Evolutionary conservation across 2,329 filamentous ascomycete species (phyloP), one percentile per base, ranked within the genome.

Genomic region (Lachnellula hyalina): DNA sequence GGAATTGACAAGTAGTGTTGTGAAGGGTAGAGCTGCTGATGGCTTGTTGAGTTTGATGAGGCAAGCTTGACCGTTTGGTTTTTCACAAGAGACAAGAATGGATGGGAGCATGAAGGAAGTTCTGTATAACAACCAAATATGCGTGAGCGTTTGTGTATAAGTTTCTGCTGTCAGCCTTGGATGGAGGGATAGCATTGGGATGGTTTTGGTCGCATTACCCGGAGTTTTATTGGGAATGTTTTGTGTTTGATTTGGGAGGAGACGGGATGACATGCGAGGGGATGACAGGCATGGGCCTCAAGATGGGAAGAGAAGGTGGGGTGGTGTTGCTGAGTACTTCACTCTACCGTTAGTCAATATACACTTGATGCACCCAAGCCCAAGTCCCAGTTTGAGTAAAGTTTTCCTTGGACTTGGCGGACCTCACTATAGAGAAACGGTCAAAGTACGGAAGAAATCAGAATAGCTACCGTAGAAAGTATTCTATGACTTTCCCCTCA

Each of bases 21-120:
- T 77, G 38, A 75, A 74, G 54, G 78, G 75, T 4, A 72, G 75
- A 45, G 80, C 79, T 8, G 79, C 75, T 12, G 77, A 75, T 63
- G 80, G 77, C 7, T 64, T 85, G 61, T 62, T 83, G 57, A 77
- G 61, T 46, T 53, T 65, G 53, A 64, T 60, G 57, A 49, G 53
- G 15, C 36, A 50, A 5, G n/a, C 12, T 44, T 21, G 41, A 21
- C 19, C n/a, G 25, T 19, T 11, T 23, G 5, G 41, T 44, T 44
- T 19, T 11, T 21, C 8, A 6, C 14, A 1, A 9, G 23, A 2
- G 17, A 5, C 9, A n/a, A 44, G 5, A 44, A 44, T 21, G 41
- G 19, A 44, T 17, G 41, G 19, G 17, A 17, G 41, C 17, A 44
- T 40, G n/a, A 17, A 40, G 0, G 14, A 40, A 40, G 14, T 40